These are phyloP conservation scores for Xylaria nigripes DNA, from an alignment of 495 filamentous ascomycete genomes.

Conservation along the genomic window DNA sequence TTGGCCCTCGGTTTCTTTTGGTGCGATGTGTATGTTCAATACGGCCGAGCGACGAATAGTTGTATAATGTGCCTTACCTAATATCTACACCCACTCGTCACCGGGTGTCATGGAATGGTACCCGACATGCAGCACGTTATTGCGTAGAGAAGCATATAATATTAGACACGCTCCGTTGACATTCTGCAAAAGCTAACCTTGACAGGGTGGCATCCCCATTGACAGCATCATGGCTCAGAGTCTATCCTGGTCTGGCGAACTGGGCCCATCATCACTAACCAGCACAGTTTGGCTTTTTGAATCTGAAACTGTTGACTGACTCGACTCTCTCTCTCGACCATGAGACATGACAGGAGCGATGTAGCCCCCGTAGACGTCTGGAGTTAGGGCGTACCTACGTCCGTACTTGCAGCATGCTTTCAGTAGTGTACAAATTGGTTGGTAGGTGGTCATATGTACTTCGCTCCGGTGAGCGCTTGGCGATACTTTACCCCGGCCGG, in stretches of 20 bases:
- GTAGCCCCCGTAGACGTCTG: background rate
- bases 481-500: conserved; percentile 1
- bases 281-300: background rate
- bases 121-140: background rate
- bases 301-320: conserved; percentile 7
- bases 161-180: background rate
- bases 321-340: background rate
- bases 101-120: background rate
- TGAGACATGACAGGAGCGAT: background rate
- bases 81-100: background rate
- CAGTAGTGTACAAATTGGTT: background rate
- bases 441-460: conserved; percentile 1
- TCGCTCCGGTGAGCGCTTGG: background rate
- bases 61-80: background rate
- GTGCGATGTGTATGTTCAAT: background rate
- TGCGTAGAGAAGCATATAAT: background rate
- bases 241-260: background rate
- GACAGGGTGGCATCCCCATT: background rate
- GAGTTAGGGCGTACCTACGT: too few species aligned
- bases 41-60: conserved; percentile 4
- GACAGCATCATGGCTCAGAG: background rate
- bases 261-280: background rate
- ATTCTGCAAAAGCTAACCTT: conserved; percentile 1
- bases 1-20: conserved; percentile 9
- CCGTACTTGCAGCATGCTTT: too few species aligned